A percentile compares a stretch with the other conserved stretches of the same genome.
phyloP scores from a whole-genome alignment of 805 yeast genomes.

The Hanseniaspora jakobsenii region DNA sequence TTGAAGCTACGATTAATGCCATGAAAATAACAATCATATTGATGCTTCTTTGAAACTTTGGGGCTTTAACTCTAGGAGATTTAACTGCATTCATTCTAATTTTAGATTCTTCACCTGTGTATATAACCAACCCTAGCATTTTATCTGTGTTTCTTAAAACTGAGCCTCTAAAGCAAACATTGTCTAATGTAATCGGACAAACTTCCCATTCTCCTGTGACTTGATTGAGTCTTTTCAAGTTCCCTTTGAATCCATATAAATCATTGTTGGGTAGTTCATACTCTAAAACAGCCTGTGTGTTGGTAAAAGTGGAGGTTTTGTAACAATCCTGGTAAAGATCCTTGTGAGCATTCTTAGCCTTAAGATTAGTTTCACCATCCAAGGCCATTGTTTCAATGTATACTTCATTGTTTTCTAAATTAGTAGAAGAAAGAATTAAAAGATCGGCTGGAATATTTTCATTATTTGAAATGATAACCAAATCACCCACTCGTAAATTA shows the following conservation, averaged over 20 bases:
- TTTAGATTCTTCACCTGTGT: slow-evolving; percentile 92
- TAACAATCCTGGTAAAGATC: slow-evolving; percentile 44
- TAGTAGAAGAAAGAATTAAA: slow-evolving; percentile 53
- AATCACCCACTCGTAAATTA: slow-evolving; percentile 75
- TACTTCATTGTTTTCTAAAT: slow-evolving; percentile 43
- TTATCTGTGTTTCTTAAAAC: slow-evolving; percentile 71
- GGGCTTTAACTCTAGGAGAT: slow-evolving; percentile 85
- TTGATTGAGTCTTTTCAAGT: slow-evolving; percentile 33
- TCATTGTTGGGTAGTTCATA: slow-evolving; percentile 89
- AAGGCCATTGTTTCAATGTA: slow-evolving; percentile 92
- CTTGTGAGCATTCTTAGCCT: slow-evolving; percentile 55
- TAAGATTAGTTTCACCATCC: slow-evolving; percentile 93
- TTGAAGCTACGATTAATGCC: slow-evolving; percentile 65
- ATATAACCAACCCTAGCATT: slow-evolving; percentile 68
- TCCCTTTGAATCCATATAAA: slow-evolving; percentile 83
- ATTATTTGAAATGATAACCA: slow-evolving; percentile 57
- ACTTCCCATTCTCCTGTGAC: slow-evolving; percentile 29
- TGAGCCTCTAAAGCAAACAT: slow-evolving; percentile 84
- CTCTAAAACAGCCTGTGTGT: slow-evolving; percentile 42
- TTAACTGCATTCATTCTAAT: slow-evolving; percentile 88
- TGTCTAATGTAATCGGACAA: slow-evolving; percentile 62
- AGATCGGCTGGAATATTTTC: slow-evolving; percentile 95
- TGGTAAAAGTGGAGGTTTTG: slow-evolving; percentile 39
- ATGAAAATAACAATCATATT: slow-evolving; percentile 75
- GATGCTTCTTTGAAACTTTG: slow-evolving; percentile 73